A percentile compares a stretch with the other conserved stretches of the same genome.
phyloP scores from a whole-genome alignment of 208 protist genomes.

The Spongospora subterranea region DNA sequence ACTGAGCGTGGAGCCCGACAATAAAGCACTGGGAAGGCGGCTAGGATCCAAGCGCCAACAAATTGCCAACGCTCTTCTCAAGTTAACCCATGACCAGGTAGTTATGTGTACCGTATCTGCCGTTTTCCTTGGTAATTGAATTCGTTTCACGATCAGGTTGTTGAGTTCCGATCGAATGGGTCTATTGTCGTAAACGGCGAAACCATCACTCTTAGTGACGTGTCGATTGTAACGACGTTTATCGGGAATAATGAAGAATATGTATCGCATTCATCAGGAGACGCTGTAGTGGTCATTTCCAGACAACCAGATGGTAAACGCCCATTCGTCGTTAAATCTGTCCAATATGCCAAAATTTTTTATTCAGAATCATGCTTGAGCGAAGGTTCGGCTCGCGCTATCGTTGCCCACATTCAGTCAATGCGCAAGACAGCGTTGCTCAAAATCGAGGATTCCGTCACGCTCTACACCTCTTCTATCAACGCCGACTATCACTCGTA shows the following conservation, averaged over 20 bases:
- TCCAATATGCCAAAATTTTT: not conserved
- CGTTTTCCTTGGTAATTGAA: not conserved
- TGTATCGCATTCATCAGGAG: conserved; percentile 13
- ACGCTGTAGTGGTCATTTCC: conserved; percentile 60
- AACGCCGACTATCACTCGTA: not conserved
- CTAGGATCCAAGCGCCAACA: not conserved
- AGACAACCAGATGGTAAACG: conserved; percentile 36
- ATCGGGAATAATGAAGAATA: not conserved
- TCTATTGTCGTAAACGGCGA: not conserved
- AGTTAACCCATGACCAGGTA: conserved; percentile 53
- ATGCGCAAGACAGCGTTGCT: conserved; percentile 92
- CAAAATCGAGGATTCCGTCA: conserved; percentile 61
- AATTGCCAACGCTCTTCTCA: not conserved
- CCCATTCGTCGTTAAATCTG: conserved; percentile 59
- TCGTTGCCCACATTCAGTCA: conserved; percentile 93
- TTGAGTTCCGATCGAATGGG: not conserved
- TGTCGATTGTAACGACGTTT: conserved; percentile 55
- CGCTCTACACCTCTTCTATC: conserved; percentile 39
- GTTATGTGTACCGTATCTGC: not conserved
- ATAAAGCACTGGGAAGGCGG: not conserved
- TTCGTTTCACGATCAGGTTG: not conserved
- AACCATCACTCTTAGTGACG: conserved; percentile 20
- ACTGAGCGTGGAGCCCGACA: not conserved
- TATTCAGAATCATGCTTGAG: not conserved
- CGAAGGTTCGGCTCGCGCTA: conserved; percentile 80